Conservation (phyloP, 1,284 basidiomycete species). For the Cutaneotrichosporon cavernicola region DNA sequence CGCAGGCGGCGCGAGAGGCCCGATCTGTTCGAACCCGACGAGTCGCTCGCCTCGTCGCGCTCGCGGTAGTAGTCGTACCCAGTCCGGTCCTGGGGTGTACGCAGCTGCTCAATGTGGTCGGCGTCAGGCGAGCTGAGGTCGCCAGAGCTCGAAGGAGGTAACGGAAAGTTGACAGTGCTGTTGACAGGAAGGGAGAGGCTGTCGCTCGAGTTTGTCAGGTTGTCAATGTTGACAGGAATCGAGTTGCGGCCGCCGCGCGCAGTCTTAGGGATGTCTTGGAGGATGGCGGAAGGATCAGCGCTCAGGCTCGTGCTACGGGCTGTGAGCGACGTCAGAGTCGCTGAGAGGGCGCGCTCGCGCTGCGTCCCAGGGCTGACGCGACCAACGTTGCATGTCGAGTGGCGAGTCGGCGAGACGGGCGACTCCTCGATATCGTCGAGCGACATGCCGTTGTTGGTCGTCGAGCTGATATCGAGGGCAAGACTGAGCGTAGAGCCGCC, state of each 20-base stretch:
- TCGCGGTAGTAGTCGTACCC: slow-evolving; percentile 10
- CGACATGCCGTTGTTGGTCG: slow-evolving; percentile 5
- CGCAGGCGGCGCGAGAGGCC: slow-evolving; percentile 7
- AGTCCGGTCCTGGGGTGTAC: slow-evolving; percentile 19
- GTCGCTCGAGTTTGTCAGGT: slow-evolving; percentile 25
- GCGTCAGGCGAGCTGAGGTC: slow-evolving; percentile 24
- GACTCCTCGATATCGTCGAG: slow-evolving; percentile 21
- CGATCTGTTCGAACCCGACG: slow-evolving; percentile 8
- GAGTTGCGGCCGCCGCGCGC: slow-evolving; percentile 11
- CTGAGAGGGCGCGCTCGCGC: slow-evolving; percentile 21
- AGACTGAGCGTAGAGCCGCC: slow-evolving; percentile 27
- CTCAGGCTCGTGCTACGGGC: not conserved
- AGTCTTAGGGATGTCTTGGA: not conserved
- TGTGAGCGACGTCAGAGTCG: slow-evolving; percentile 19
- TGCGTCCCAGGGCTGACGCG: not conserved
- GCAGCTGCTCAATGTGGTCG: slow-evolving; percentile 29
- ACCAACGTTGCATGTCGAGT: not conserved
- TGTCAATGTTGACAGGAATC: slow-evolving; percentile 26
- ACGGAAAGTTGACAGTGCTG: slow-evolving; percentile 25
- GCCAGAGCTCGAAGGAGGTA: slow-evolving; percentile 27
- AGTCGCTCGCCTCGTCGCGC: slow-evolving; percentile 14
- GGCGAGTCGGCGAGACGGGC: not conserved
- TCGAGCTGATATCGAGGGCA: slow-evolving; percentile 22
- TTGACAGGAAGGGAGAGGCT: slow-evolving; percentile 16
- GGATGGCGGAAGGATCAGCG: not conserved